Base-by-base conservation (phyloP, 306 rosid species). In the Lathyrus tuberosus region DNA sequence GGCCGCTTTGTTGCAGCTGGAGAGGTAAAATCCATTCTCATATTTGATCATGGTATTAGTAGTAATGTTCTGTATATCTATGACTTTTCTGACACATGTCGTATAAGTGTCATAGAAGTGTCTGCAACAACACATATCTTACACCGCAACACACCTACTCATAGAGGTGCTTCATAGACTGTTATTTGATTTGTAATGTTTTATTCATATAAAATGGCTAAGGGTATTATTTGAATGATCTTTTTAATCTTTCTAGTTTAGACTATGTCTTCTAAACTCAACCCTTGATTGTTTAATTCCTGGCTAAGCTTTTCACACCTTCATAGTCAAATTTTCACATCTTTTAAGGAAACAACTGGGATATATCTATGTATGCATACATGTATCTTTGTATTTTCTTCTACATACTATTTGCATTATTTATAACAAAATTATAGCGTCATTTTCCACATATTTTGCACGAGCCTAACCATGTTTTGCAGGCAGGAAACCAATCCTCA, bases 1-100 rank as follows among this genome's bases (percentile, higher is more conserved):
- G 91, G 91, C 12, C 84, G 79, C 69, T 85, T 87, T 74, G 70
- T 85, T 12, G 91, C 91, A 1, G 93, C 93, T 18, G 96, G 89
- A 63, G 96, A 85, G 93, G 96, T 90, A 71, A 24, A 38, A 18
- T 86, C 59, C 10, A 24, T 16, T 58, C 51, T 77, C 56, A 24
- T 48, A 47, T 22, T 44, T 47, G 51, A 20, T 58, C 41, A 30
- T 20, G 52, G 17, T 74, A 24, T 54, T 57, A 10, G 20, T 63
- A 10, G 42, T 58, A 28, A 6, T 58, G 9, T 30, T 26, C 5
- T 30, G 62, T 31, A n/a, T 28, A 35, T 35, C 1, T 6, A 8
- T 1, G 38, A 33, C 9, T 33, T 33, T 33, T 33, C 38, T 1
- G 38, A 33, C 38, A 33, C 9, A 33, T 5, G 38, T 5, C 0